Evolutionary conservation across 805 yeast species (phyloP).

Genomic region (Candida pini): DNA sequence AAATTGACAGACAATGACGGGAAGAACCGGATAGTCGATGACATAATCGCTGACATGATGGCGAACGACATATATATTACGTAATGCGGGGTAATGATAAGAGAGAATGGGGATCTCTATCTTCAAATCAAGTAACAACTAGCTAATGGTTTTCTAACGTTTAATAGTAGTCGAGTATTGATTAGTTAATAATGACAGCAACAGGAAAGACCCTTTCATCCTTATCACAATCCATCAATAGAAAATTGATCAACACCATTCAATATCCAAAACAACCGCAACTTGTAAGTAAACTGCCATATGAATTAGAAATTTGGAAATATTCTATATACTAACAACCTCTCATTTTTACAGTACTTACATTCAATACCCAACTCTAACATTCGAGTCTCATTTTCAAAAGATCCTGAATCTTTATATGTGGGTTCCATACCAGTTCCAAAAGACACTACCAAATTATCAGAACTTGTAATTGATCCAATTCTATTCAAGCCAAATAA

Average conservation of each 20-base stretch:
- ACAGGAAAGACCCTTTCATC: too few species aligned
- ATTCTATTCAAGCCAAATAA: conserved; percentile 23
- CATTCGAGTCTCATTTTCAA: conserved; percentile 25
- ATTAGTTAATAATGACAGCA: too few species aligned
- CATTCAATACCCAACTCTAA: conserved; percentile 15
- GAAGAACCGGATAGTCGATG: too few species aligned
- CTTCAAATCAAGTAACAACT: too few species aligned
- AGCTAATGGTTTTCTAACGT: too few species aligned
- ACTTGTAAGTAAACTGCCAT: conserved; percentile 12
- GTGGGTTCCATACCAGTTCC: conserved; percentile 18
- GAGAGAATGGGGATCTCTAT: too few species aligned
- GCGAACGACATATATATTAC: too few species aligned
- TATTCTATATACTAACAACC: conserved; percentile 1
- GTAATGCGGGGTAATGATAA: too few species aligned
- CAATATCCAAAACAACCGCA: conserved; percentile 23
- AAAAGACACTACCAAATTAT: background rate
- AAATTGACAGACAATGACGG: too few species aligned
- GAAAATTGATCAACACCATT: conserved; percentile 16
- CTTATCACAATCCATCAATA: conserved; percentile 10
- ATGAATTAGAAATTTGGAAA: background rate
- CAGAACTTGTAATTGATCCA: conserved; percentile 3
- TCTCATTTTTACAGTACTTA: conserved; percentile 9
- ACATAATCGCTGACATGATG: too few species aligned
- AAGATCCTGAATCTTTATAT: conserved; percentile 18
- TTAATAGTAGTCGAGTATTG: too few species aligned